phyloP scores from a whole-genome alignment of 805 yeast genomes.

The Yarrowia sp. region DNA sequence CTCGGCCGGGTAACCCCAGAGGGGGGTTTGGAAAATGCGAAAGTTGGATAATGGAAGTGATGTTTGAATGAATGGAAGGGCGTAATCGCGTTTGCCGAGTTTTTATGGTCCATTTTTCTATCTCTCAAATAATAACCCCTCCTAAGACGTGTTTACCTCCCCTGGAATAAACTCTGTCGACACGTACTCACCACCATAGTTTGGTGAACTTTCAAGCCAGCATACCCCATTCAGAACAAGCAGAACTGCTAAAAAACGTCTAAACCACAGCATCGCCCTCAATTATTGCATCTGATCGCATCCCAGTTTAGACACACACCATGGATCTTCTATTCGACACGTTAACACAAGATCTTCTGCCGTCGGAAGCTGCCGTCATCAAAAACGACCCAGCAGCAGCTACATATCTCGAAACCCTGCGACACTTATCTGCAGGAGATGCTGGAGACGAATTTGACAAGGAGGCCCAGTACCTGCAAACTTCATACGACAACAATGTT shows the following conservation, averaged over 20 bases:
- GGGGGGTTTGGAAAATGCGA: background rate
- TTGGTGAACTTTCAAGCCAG: background rate
- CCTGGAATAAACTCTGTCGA: background rate
- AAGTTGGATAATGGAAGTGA: too few species aligned
- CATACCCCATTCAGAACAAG: too few species aligned
- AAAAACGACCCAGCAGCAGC: background rate
- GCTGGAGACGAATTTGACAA: slow-evolving; percentile 17
- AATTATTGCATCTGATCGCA: too few species aligned
- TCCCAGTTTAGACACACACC: background rate
- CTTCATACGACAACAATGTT: slow-evolving; percentile 12
- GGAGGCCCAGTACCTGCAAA: slow-evolving; percentile 8
- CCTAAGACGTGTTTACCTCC: background rate
- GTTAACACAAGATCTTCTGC: slow-evolving; percentile 5
- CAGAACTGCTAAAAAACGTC: too few species aligned
- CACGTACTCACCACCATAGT: slow-evolving; percentile 16
- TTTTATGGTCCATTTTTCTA: background rate
- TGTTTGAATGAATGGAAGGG: background rate
- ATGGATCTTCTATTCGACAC: slow-evolving; percentile 16
- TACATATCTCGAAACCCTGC: slow-evolving; percentile 7
- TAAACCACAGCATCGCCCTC: too few species aligned
- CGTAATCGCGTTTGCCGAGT: too few species aligned
- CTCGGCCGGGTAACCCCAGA: slow-evolving; percentile 23
- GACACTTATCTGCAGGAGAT: slow-evolving; percentile 8
- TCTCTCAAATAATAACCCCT: too few species aligned
- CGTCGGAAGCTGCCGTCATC: slow-evolving; percentile 5